These are phyloP conservation scores for Setomelanomma holmii DNA, from an alignment of 2,329 filamentous ascomycete genomes.

Conservation along the genomic window DNA sequence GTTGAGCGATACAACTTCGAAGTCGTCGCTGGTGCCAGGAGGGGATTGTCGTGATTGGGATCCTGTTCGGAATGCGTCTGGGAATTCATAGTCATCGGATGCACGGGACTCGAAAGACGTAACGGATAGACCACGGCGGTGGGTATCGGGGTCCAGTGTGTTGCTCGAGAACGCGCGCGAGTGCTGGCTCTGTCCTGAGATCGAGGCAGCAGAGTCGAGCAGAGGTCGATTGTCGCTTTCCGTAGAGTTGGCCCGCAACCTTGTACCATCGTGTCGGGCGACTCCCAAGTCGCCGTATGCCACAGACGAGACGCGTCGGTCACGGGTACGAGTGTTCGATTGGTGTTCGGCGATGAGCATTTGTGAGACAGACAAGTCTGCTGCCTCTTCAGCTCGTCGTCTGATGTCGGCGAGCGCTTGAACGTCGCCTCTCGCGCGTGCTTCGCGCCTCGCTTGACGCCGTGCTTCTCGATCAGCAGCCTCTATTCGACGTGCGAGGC, in stretches of 20 bases:
- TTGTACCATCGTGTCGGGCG: slow-evolving; percentile 77
- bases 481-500: slow-evolving; percentile 76
- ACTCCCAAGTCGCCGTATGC: slow-evolving; percentile 79
- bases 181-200: slow-evolving; percentile 49
- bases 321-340: slow-evolving; percentile 60
- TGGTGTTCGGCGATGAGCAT: slow-evolving; percentile 66
- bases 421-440: slow-evolving; percentile 73
- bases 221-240: slow-evolving; percentile 77
- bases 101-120: slow-evolving; percentile 49
- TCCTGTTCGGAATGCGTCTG: slow-evolving; percentile 30
- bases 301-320: slow-evolving; percentile 75
- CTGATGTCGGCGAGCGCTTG: slow-evolving; percentile 68
- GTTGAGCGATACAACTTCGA: slow-evolving; percentile 52
- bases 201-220: slow-evolving; percentile 74
- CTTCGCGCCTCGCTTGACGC: slow-evolving; percentile 73
- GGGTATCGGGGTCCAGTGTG: slow-evolving; percentile 37
- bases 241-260: slow-evolving; percentile 74
- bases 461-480: slow-evolving; percentile 78
- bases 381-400: slow-evolving; percentile 56
- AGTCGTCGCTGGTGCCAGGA: slow-evolving; percentile 43
- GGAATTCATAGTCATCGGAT: slow-evolving; percentile 47
- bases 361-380: slow-evolving; percentile 49
- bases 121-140: slow-evolving; percentile 53
- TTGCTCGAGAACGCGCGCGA: slow-evolving; percentile 34
- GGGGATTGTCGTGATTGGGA: slow-evolving; percentile 14